Conservation (phyloP, 768 basidiomycete genomes). For the Russula vinacea region DNA sequence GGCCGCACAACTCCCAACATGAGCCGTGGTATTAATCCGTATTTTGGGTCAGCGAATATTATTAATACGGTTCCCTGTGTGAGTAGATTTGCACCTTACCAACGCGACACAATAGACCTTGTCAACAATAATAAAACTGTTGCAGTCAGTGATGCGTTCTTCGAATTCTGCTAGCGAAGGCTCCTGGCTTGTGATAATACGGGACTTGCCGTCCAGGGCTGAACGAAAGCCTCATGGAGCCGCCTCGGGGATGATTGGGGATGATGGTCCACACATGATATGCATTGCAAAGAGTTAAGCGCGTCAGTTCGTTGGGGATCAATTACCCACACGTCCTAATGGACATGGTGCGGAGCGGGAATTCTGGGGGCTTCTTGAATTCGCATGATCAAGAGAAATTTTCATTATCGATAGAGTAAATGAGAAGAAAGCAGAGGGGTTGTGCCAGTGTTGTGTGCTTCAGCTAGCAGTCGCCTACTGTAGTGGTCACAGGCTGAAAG, state of each 20-base stretch:
- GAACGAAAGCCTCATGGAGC: background rate
- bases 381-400: constrained; percentile 2
- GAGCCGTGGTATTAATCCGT: constrained; percentile 39
- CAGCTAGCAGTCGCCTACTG: background rate
- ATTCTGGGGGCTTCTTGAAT: background rate
- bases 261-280: background rate
- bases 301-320: background rate
- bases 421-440: background rate
- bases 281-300: constrained; percentile 1
- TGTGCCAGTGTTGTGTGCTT: background rate
- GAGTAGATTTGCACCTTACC: constrained; percentile 1
- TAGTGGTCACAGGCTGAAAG: constrained; percentile 2
- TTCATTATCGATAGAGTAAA: background rate
- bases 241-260: no score
- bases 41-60: constrained; percentile 33
- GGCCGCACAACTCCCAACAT: constrained; percentile 31
- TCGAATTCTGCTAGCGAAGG: constrained; percentile 23
- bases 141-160: constrained; percentile 22
- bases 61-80: constrained; percentile 34
- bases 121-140: constrained; percentile 26
- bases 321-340: background rate
- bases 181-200: background rate
- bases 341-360: background rate
- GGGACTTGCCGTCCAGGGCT: background rate
- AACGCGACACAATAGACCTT: background rate